Base-by-base conservation (phyloP, 441 rosid genomes). In the Gossypium trilobum region DNA sequence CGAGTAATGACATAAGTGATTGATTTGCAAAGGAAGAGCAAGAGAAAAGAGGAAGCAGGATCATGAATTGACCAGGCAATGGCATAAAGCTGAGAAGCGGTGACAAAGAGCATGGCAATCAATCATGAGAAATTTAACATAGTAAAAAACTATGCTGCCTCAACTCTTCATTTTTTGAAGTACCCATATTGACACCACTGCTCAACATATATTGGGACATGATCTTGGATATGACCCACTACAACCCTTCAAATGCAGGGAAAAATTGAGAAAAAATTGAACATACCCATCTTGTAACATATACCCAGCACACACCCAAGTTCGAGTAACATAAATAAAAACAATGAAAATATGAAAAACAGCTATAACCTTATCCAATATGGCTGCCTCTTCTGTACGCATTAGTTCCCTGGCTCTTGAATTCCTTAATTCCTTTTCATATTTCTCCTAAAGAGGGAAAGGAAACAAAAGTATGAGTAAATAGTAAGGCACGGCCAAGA, bases 361-460 rank as follows among this genome's bases (percentile, higher is more conserved):
- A 77, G 68, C 71, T 20, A 73, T 25, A 75, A 95, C 98, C 99
- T 95, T 95, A 79, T 95, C 94, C 81, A 93, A 78, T 65, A 95
- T 86, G 58, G 97, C 97, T 27, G 93, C 98, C 85, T 95, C 97
- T 86, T 95, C 97, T 19, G 88, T 85, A 73, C 73, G 89, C 98
- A 95, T 95, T 63, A 95, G 91, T 77, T 91, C 97, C 77, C 97
- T 90, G 1, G 92, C 97, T 81, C 91, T 90, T 52, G 85, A 87
- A 82, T 95, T 96, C 81, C 91, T 88, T 82, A 93, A 75, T 75
- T 93, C 93, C 75, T 87, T 95, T 78, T 95, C 99, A 73, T 86
- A 91, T 84, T 85, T 89, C 74, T 87, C 98, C 97, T 93, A 83
- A 75, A 82, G 59, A 70, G 23, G 54, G 13, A 71, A 71, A 20